Conservation (phyloP, 73 alveolate genomes). For the Symbiodinium pilosum region DNA sequence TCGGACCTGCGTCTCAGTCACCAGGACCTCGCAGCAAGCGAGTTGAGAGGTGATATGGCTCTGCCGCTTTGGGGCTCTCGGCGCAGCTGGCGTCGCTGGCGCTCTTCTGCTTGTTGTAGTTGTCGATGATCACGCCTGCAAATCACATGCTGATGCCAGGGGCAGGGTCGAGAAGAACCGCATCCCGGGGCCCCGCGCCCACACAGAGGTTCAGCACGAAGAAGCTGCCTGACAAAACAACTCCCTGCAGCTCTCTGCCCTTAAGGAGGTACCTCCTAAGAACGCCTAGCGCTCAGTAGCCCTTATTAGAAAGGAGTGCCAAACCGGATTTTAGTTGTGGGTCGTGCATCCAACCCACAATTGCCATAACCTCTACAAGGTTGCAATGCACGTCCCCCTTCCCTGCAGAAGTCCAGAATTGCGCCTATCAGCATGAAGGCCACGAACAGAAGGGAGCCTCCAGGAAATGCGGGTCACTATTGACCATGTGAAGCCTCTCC, state of each 20-base stretch:
- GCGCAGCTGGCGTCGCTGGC: constrained; percentile 45
- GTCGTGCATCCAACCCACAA: no score
- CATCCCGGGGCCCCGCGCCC: neutral
- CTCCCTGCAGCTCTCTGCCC: neutral
- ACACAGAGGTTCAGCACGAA: constrained; percentile 97
- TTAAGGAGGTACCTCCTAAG: no score
- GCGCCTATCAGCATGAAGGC: constrained; percentile 96
- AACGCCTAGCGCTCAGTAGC: no score
- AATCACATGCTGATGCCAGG: no score
- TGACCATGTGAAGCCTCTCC: constrained; percentile 1
- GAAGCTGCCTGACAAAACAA: constrained; percentile 91
- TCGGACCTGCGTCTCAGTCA: constrained; percentile 49
- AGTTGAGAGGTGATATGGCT: no score
- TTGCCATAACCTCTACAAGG: neutral
- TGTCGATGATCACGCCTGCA: constrained; percentile 96
- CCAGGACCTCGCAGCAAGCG: constrained; percentile 39
- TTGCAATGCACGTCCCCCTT: neutral
- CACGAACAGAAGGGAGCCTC: constrained; percentile 94
- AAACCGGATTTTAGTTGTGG: no score
- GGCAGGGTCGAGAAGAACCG: neutral
- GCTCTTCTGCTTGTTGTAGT: constrained; percentile 95
- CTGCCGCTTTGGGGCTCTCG: neutral
- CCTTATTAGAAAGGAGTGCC: no score
- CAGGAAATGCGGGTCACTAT: neutral
- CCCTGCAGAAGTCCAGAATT: no score